Base-by-base conservation (phyloP, 177 flowering plant species). In the Vitis hybrid region DNA sequence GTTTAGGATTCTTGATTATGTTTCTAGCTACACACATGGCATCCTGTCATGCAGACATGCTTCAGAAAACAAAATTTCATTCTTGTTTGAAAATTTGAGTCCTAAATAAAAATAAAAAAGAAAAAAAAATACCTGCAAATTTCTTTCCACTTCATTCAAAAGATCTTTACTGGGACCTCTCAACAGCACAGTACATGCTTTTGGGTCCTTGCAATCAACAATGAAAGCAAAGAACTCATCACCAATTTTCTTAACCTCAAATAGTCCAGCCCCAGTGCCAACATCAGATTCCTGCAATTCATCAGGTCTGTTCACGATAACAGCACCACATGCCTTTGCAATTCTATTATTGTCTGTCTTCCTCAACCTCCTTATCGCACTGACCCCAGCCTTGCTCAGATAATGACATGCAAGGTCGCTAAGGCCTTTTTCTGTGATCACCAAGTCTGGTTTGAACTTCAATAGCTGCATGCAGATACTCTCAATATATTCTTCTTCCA, bases 91-190 rank as follows among this genome's bases (percentile, higher is more conserved):
- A 58, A 27, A 65, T 27, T 32, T 8, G 6, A 12, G 20, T 20
- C 11, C 46, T 52, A 67, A 13, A 30, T 10, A 61, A 46, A 67
- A 14, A 63, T 24, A 8, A 63, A 64, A 21, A 30, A 41, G 11
- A 54, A 21, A 8, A 30, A 4, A 10, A 6, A 52, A 49, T 84
- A 94, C 99, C 98, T 94, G 99, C 73, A 94, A 70, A 69, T 93
- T 94, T 69, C 98, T 88, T 82, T 95, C 97, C 14, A 95, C 99
- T 86, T 95, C 98, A 85, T 95, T 93, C 69, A 95, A 63, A 53
- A 95, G 90, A 81, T 95, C 99, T 85, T 93, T 95, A 72, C 98
- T 95, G 17, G 98, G 90, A 65, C 98, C 98, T 75, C 99, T 86
- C 71, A 93, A 67, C 24, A 93, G 93, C 35, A 95, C 88, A 9